Base-by-base conservation (phyloP, 2,329 filamentous ascomycete species). In the Beauveria australis region DNA sequence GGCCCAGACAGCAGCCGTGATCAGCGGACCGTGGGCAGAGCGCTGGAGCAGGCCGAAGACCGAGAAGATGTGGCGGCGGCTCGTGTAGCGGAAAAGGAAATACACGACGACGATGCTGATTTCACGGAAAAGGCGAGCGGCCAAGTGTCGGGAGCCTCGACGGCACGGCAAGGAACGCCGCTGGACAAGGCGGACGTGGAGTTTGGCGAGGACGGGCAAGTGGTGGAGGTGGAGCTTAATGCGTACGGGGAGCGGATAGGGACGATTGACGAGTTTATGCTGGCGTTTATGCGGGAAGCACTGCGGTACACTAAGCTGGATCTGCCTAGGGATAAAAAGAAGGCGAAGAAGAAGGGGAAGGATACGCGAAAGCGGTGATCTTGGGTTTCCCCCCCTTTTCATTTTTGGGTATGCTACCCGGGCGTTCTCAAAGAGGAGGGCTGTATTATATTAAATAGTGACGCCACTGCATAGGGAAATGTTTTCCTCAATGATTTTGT, bases 1-100 rank as follows among this genome's bases (percentile, higher is more conserved):
- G 80, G 81, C 1, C 79, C 83, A 24, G 82, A 83, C 63, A 86
- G 79, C 63, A 86, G 78, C 61, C 81, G 79, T 12, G 85, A 87
- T 37, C 80, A 85, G 61, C 80, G 81, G 44, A 80, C 78, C 33
- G 85, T 89, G 1, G 84, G 87, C 3, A 83, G 87, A 18, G 90
- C 88, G 0, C 86, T 99, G 37, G 92, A 95, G 67, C 89, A 91
- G 65, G 93, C 92, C 0, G 94, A 99, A 74, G 94, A 99, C 68
- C 85, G 84, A 53, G 94, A 99, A 70, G 94, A 99, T 70, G 90
- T 93, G 16, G 87, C 86, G 28, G 94, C 94, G 0, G 94, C 94
- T 2, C 88, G 89, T 56, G 84, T 89, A 10, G 94, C 94, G 0
- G 89, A 95, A 71, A 94, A 89, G 69, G 94, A 99, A 72, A 88